Base-by-base conservation (phyloP, 352 stramenopile genomes). In the Phytophthora foliorum region DNA sequence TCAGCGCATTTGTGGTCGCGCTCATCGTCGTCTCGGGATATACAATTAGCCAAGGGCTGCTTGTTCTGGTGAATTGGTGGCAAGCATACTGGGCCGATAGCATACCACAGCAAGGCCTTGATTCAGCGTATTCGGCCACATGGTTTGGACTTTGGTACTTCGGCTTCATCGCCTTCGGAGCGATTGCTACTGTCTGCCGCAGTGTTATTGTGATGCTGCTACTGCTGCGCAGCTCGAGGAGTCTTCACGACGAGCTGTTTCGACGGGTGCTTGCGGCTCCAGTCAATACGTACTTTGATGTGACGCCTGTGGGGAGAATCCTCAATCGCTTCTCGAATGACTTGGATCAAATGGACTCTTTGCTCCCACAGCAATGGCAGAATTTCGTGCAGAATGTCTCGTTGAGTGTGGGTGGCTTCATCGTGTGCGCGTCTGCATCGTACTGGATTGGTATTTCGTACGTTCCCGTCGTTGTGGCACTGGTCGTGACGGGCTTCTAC, bases 401-500 rank as follows among this genome's bases (percentile, higher is more conserved):
- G 19, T 27, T 84, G 31, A 74, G 80, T 31, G 38, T 80, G 4
- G 72, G 69, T 11, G 69, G 62, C n/a, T 70, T 84, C 14, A 71
- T 86, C 5, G 78, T 87, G 13, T 84, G 76, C 29, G 74, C 70
- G 6, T 34, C 75, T 3, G 60, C 73, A 8, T 81, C 67, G 0
- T 74, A 75, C 25, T 77, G 59, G 60, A 80, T 91, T 39, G 67
- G 63, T 0, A 27, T 89, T 17, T 76, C 86, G 46, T 84, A 90
- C 31, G 41, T 92, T 1, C 92, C 83, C 5, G 69, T 91, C 27
- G 78, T 90, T 27, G 70, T 63, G 14, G 57, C 74, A 5, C 55
- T 84, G 24, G 67, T 82, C 14, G 87, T 93, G 24, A 98, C 97
- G 4, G 63, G 69, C 0, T 49, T 72, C 38, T 76, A 76, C 69